phyloP scores from a whole-genome alignment of 192 early-diverging fungal species.

The Funneliformis geosporum region DNA sequence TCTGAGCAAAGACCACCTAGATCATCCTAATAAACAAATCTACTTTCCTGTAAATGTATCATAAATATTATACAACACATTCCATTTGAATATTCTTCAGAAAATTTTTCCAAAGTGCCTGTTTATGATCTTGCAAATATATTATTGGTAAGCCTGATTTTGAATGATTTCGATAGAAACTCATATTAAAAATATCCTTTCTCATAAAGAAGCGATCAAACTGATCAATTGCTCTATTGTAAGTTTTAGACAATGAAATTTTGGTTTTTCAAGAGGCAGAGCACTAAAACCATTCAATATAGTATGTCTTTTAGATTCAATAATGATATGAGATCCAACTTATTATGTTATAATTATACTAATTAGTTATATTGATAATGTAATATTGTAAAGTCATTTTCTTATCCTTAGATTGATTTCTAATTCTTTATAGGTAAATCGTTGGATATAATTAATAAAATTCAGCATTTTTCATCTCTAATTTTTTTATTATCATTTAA shows the following conservation, averaged over 20 bases:
- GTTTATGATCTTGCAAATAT: too few relatives aligned
- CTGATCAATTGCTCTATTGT: not conserved
- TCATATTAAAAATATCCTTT: conserved; percentile 12
- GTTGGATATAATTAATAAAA: too few relatives aligned
- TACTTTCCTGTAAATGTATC: too few relatives aligned
- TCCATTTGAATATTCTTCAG: too few relatives aligned
- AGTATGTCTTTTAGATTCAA: not conserved
- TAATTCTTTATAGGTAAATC: too few relatives aligned
- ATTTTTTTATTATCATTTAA: conserved; percentile 10
- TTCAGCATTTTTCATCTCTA: not conserved
- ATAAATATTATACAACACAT: too few relatives aligned
- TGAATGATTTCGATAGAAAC: not conserved
- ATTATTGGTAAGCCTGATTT: not conserved
- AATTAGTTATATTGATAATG: too few relatives aligned
- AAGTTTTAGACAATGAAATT: not conserved
- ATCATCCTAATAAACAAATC: too few relatives aligned
- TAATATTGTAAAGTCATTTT: too few relatives aligned
- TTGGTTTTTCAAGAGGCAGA: not conserved
- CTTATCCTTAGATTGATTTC: too few relatives aligned
- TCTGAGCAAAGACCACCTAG: too few relatives aligned
- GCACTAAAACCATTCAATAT: not conserved
- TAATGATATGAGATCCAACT: not conserved
- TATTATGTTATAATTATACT: not conserved
- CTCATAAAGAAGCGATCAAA: not conserved
- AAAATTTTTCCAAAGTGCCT: too few relatives aligned